Evolutionary conservation across 495 filamentous ascomycete genomes (phyloP).

Genomic region (Xylaria nigripes): DNA sequence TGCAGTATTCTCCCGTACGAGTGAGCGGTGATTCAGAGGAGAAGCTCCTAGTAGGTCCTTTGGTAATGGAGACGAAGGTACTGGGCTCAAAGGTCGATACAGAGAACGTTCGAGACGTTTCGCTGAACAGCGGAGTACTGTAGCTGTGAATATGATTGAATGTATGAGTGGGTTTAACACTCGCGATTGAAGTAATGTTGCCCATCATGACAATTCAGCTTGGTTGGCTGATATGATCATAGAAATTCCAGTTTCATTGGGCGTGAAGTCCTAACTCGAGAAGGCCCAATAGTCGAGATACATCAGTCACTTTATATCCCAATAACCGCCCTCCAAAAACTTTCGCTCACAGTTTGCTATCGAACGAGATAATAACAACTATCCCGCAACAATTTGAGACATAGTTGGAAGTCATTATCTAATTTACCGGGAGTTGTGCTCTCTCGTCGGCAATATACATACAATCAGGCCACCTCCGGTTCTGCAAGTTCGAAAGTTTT

Average conservation of each 20-base stretch:
- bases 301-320: not conserved
- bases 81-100: not conserved
- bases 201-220: slow-evolving; percentile 1
- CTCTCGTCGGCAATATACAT: not conserved
- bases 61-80: slow-evolving; percentile 4
- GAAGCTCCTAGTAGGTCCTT: not conserved
- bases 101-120: not conserved
- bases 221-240: not conserved
- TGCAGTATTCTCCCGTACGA: slow-evolving; percentile 1
- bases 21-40: not conserved
- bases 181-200: not conserved
- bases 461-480: not conserved
- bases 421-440: not conserved
- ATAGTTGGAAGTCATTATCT: not conserved
- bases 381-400: not conserved
- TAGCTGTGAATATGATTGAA: not conserved
- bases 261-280: not conserved
- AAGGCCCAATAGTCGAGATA: not conserved
- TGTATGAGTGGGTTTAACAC: not conserved
- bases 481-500: not conserved
- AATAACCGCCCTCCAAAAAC: no score
- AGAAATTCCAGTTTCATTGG: not conserved
- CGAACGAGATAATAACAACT: not conserved
- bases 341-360: not conserved
- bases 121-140: not conserved